Evolutionary conservation across 768 basidiomycete species (phyloP).

Genomic region (Auriscalpium vulgare): DNA sequence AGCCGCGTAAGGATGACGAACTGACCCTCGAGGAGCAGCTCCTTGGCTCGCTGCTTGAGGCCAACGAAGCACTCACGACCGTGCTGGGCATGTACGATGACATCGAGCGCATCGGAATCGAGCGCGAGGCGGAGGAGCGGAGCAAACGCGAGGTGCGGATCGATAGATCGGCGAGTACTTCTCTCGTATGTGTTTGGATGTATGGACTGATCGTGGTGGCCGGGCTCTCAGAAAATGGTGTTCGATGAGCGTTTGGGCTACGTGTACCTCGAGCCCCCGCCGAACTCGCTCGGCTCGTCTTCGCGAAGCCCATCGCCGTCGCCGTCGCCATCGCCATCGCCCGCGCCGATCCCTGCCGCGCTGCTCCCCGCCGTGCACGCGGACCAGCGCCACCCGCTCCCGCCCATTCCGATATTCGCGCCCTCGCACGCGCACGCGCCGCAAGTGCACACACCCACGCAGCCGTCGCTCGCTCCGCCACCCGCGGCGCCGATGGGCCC

Average conservation of each 20-base stretch:
- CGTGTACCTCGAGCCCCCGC: slow-evolving; percentile 23
- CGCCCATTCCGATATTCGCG: slow-evolving; percentile 25
- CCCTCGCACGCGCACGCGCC: slow-evolving; percentile 11
- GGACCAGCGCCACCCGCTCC: slow-evolving; percentile 28
- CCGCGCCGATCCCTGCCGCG: slow-evolving; percentile 23
- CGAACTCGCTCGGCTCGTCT: slow-evolving; percentile 23
- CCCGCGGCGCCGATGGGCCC: slow-evolving; percentile 66
- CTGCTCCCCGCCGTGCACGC: slow-evolving; percentile 18
- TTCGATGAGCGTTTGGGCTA: slow-evolving; percentile 29
- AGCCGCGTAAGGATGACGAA: slow-evolving; percentile 23
- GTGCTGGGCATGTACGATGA: slow-evolving; percentile 74
- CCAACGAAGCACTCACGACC: slow-evolving; percentile 63
- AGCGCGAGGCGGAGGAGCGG: slow-evolving; percentile 57
- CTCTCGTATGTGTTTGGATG: background rate
- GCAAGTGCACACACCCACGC: slow-evolving; percentile 18
- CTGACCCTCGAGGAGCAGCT: slow-evolving; percentile 69
- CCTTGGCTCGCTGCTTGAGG: slow-evolving; percentile 61
- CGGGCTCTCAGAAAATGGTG: slow-evolving; percentile 24
- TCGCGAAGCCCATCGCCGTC: slow-evolving; percentile 40
- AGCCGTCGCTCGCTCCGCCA: slow-evolving; percentile 49
- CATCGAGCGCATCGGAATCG: slow-evolving; percentile 52
- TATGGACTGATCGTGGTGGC: slow-evolving; percentile 11
- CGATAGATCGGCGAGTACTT: slow-evolving; percentile 50
- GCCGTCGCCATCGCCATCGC: slow-evolving; percentile 34
- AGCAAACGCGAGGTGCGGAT: slow-evolving; percentile 63